Conservation (phyloP, 1,284 basidiomycete genomes). For the Fistulinella cinereoalba region DNA sequence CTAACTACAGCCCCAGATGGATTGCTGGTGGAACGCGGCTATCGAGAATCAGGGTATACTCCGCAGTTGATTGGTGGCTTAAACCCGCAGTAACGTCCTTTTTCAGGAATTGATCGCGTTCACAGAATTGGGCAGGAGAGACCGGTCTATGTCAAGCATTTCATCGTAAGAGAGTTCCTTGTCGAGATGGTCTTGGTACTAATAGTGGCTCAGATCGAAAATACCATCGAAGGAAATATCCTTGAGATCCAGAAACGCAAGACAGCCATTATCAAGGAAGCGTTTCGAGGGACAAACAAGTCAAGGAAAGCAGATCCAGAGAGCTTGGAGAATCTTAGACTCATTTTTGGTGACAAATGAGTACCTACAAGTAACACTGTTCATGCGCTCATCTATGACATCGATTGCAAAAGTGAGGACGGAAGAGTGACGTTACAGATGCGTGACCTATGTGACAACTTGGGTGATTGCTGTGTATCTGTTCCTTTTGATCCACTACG, state of each 20-base stretch:
- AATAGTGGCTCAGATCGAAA: slow-evolving; percentile 47
- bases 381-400: background rate
- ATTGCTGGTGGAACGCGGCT: slow-evolving; percentile 94
- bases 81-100: slow-evolving; percentile 20
- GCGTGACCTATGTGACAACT: slow-evolving; percentile 26
- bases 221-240: slow-evolving; percentile 80
- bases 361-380: background rate
- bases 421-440: slow-evolving; percentile 25
- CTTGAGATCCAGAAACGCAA: slow-evolving; percentile 89
- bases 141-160: slow-evolving; percentile 87
- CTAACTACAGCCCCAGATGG: slow-evolving; percentile 61
- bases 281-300: slow-evolving; percentile 55
- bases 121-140: slow-evolving; percentile 84
- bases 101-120: slow-evolving; percentile 72
- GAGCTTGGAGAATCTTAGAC: slow-evolving; percentile 65
- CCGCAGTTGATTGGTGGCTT: background rate
- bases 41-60: slow-evolving; percentile 82
- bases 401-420: background rate
- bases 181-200: slow-evolving; percentile 1
- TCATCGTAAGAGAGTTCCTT: slow-evolving; percentile 62
- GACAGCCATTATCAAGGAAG: slow-evolving; percentile 79
- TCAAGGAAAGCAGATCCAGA: slow-evolving; percentile 51
- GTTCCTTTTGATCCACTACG: slow-evolving; percentile 20
- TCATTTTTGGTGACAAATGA: slow-evolving; percentile 19
- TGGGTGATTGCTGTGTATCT: slow-evolving; percentile 24